phyloP scores from a whole-genome alignment of 2,329 filamentous ascomycete species.

The Neopestalotiopsis sp. region DNA sequence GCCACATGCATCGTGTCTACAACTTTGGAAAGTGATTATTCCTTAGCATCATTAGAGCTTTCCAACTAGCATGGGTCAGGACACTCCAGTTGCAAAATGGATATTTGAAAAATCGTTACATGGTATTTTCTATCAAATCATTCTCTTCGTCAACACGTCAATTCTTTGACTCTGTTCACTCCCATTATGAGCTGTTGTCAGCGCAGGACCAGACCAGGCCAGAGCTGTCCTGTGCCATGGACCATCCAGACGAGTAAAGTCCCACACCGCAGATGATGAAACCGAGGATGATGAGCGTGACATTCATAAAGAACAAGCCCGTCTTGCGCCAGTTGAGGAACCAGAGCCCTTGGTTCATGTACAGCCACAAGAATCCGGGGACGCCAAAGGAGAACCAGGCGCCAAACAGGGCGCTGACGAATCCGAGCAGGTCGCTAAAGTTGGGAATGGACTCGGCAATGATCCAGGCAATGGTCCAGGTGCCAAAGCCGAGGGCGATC shows the following conservation, averaged over 20 bases:
- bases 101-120: background rate
- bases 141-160: background rate
- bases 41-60: background rate
- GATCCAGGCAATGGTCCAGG: conserved; percentile 69
- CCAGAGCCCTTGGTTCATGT: conserved; percentile 49
- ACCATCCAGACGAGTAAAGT: conserved; percentile 44
- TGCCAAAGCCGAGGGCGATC: conserved; percentile 57
- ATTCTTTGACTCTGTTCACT: background rate
- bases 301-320: conserved; percentile 38
- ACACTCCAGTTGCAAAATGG: background rate
- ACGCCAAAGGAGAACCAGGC: conserved; percentile 70
- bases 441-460: conserved; percentile 73
- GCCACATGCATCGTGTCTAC: background rate
- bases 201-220: conserved; percentile 10
- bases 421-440: conserved; percentile 68
- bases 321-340: conserved; percentile 39
- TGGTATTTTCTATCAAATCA: conserved; percentile 1
- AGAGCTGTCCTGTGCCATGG: conserved; percentile 30
- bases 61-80: background rate
- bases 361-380: conserved; percentile 53
- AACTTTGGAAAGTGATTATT: background rate
- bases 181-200: background rate
- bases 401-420: conserved; percentile 68
- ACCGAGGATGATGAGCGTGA: conserved; percentile 38
- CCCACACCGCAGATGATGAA: conserved; percentile 43